Percentiles rank a stretch among this genome's conserved stretches.
These are phyloP conservation scores for Planoprotostelium fungivorum DNA, from an alignment of 78 protist species.

Conservation along the genomic window DNA sequence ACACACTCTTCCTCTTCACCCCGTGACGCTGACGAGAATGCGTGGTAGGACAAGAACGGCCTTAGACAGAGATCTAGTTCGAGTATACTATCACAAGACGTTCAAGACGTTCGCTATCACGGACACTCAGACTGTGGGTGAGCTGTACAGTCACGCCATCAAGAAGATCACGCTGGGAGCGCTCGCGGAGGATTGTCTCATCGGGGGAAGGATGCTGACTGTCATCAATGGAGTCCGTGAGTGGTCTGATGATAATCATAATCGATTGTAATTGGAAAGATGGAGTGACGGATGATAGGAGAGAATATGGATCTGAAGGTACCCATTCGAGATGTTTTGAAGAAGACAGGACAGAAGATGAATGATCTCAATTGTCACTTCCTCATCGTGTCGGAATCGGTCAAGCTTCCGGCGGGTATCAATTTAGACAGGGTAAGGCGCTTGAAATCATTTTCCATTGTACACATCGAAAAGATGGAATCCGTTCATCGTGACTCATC, in stretches of 20 bases:
- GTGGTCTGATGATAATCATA: background rate
- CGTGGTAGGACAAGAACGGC: background rate
- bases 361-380: background rate
- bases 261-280: background rate
- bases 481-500: too few species aligned
- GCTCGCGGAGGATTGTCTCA: background rate
- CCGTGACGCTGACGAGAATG: background rate
- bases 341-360: background rate
- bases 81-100: background rate
- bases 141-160: background rate
- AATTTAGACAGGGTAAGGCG: too few species aligned
- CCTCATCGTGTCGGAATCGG: background rate
- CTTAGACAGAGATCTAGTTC: background rate
- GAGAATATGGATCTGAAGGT: background rate
- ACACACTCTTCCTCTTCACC: too few species aligned
- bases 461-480: too few species aligned
- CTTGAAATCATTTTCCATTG: too few species aligned
- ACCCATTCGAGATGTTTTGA: background rate
- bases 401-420: too few species aligned
- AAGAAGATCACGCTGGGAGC: background rate
- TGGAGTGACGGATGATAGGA: background rate
- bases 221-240: background rate
- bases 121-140: background rate
- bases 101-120: background rate
- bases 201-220: background rate